Percentiles rank a stretch among this genome's conserved stretches.
Conservation (phyloP, 208 protist species). For the Trypanosoma lewisi region DNA sequence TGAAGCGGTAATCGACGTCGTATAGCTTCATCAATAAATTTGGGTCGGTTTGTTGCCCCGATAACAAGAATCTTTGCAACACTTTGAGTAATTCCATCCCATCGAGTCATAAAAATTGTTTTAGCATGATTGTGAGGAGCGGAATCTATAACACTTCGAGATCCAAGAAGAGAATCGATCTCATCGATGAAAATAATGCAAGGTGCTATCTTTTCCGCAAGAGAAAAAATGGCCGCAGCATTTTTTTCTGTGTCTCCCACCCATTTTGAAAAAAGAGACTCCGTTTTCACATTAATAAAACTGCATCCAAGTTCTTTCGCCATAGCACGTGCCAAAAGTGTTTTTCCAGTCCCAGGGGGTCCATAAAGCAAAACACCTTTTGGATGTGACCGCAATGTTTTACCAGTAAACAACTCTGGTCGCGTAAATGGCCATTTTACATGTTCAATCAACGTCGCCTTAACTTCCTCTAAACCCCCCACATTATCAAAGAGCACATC, state of each 20-base stretch:
- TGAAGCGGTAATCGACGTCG: slow-evolving; percentile 86
- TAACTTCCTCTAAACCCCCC: slow-evolving; percentile 77
- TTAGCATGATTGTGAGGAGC: slow-evolving; percentile 79
- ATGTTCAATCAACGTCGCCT: slow-evolving; percentile 71
- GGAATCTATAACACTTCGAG: slow-evolving; percentile 61
- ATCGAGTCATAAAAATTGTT: slow-evolving; percentile 91
- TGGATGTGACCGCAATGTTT: slow-evolving; percentile 92
- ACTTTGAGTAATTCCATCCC: slow-evolving; percentile 79
- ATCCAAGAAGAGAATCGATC: slow-evolving; percentile 88
- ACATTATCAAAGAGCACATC: slow-evolving; percentile 59
- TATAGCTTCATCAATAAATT: slow-evolving; percentile 91
- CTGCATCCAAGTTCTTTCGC: slow-evolving; percentile 98
- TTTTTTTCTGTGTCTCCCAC: slow-evolving; percentile 97
- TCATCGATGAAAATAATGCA: slow-evolving; percentile 93
- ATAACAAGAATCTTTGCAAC: slow-evolving; percentile 74
- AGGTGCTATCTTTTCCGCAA: slow-evolving; percentile 76
- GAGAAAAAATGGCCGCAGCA: slow-evolving; percentile 86
- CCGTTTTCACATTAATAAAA: slow-evolving; percentile 98
- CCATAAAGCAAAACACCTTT: slow-evolving; percentile 99
- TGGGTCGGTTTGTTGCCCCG: slow-evolving; percentile 89
- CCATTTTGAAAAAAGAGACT: slow-evolving; percentile 89
- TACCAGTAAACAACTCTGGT: slow-evolving; percentile 68
- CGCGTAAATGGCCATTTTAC: slow-evolving; percentile 86
- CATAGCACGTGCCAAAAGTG: slow-evolving; percentile 97
- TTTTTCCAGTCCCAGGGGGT: slow-evolving; percentile 99